These are phyloP conservation scores for Ramaria sp. DNA, from an alignment of 768 basidiomycete species.

Conservation along the genomic window DNA sequence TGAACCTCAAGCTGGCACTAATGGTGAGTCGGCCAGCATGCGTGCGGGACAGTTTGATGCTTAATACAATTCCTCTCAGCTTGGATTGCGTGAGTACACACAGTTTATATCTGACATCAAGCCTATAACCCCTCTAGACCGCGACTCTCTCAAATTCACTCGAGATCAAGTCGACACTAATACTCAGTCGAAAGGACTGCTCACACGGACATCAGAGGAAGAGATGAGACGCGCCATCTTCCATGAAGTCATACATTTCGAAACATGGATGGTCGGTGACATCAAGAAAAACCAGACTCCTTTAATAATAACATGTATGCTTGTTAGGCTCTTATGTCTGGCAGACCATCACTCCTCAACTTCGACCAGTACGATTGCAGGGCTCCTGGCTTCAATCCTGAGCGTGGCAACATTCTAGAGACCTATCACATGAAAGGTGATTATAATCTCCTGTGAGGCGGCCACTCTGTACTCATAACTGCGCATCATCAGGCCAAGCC, in stretches of 20 bases:
- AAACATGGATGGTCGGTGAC: constrained; percentile 3
- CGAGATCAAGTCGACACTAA: neutral
- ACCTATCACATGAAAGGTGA: constrained; percentile 4
- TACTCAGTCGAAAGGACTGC: neutral
- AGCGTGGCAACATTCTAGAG: neutral
- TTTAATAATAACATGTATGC: neutral
- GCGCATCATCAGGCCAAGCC: neutral
- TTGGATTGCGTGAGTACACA: neutral
- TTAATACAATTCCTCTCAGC: neutral
- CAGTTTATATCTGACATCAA: neutral
- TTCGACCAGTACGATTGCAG: constrained; percentile 3
- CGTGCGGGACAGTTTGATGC: neutral
- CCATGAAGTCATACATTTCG: constrained; percentile 1
- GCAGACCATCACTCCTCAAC: constrained; percentile 3
- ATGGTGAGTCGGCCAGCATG: neutral
- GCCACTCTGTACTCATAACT: neutral
- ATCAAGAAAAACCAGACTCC: neutral
- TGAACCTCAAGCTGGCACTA: constrained; percentile 5
- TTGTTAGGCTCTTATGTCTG: neutral
- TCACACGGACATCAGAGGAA: neutral
- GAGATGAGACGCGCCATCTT: constrained; percentile 5
- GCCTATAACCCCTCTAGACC: neutral
- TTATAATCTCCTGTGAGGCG: neutral
- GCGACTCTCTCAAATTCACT: constrained; percentile 5
- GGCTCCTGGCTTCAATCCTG: neutral